Evolutionary conservation across 768 basidiomycete species (phyloP), one percentile per base, ranked within the genome.

Genomic region (Pleurotus ostreatus): DNA sequence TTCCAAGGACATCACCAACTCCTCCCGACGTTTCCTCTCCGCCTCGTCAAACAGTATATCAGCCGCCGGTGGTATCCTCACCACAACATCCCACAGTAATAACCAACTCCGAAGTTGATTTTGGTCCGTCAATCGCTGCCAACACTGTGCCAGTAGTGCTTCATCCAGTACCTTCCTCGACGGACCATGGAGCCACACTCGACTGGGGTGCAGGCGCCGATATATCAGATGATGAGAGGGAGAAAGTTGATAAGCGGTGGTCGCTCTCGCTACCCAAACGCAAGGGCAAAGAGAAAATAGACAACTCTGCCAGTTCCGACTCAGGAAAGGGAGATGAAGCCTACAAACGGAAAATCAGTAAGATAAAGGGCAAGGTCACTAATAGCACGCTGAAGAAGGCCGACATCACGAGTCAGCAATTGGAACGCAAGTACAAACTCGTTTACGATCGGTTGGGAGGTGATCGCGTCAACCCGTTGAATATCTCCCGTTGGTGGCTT

Each of bases 151-250:
- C 69, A 13, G 58, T 63, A 9, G 73, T 74, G 34, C 62, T 65
- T 2, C 87, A 89, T 62, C 89, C 89, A 11, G 79, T 91, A 7
- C 89, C 89, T 0, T 70, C 79, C 5, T 89, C 88, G 6, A 75
- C 78, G 5, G 81, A 90, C 64, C 83, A 86, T 55, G 89, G 89
- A 4, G 71, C 74, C 23, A 87, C 87, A 1, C 70, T 91, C 37
- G 89, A 92, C 62, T 92, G 89, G 89, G 77, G 80, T n/a, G 76
- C 79, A n/a, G 77, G 80, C n/a, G 76, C 79, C n/a, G 66, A 75
- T 25, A 67, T 68, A 12, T 67, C 76, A 1, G 84, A 84, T 12
- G 81, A 87, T 25, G 82, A 84, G 38, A 78, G 70, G 60, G 82
- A 84, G 39, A 78, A 70, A 60, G 30, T 62, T n/a, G 87, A 89